These are phyloP conservation scores for Fagus sylvatica DNA, from an alignment of 306 rosid species.

Conservation along the genomic window DNA sequence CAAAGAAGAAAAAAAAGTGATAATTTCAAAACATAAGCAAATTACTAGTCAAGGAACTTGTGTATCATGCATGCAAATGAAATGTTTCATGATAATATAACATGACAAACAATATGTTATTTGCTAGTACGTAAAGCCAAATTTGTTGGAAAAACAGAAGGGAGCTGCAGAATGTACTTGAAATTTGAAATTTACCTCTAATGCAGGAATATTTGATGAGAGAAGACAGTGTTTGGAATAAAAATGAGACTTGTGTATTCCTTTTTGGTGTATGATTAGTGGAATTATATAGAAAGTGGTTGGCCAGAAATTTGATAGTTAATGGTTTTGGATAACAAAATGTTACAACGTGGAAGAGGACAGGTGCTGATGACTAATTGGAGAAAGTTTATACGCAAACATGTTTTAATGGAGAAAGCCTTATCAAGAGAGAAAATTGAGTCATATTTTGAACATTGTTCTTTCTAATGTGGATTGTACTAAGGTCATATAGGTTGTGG, in stretches of 20 bases:
- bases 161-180: neutral
- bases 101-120: neutral
- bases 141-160: neutral
- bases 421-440: neutral
- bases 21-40: neutral
- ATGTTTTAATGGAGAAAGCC: conserved; percentile 2
- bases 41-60: neutral
- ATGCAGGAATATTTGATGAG: conserved; percentile 12
- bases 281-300: conserved; percentile 37
- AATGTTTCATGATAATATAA: neutral
- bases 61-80: neutral
- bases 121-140: neutral
- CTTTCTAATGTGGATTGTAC: neutral
- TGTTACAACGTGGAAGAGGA: conserved; percentile 21
- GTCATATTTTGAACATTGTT: neutral
- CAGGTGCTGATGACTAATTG: conserved; percentile 11
- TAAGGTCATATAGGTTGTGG: conserved; percentile 16
- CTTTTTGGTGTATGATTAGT: conserved; percentile 3
- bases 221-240: neutral
- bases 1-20: too few relatives aligned
- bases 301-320: conserved; percentile 8
- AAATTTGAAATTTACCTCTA: neutral
- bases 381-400: neutral
- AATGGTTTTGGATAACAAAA: conserved; percentile 15
- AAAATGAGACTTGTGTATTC: neutral